Percentiles rank a stretch among this genome's conserved stretches.
These are phyloP conservation scores for Pachysolen tannophilus DNA, from an alignment of 805 yeast genomes.

Conservation along the genomic window DNA sequence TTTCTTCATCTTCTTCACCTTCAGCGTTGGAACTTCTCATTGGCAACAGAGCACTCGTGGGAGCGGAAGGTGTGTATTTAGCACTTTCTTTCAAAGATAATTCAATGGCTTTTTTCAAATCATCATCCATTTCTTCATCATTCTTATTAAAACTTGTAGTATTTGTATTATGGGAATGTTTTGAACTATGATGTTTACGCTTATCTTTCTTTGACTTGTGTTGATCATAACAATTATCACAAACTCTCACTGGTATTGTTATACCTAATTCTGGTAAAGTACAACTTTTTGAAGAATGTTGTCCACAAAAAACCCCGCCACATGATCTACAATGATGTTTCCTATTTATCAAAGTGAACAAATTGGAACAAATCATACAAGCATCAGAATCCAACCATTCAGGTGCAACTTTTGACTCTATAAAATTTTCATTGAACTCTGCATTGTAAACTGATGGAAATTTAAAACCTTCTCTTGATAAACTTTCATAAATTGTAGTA, in stretches of 20 bases:
- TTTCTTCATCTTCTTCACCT: constrained; percentile 76
- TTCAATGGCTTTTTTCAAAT: constrained; percentile 68
- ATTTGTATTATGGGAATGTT: constrained; percentile 17
- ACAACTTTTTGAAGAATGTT: constrained; percentile 67
- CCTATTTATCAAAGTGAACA: constrained; percentile 75
- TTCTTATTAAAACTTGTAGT: constrained; percentile 14
- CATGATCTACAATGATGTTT: constrained; percentile 97
- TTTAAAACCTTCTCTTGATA: constrained; percentile 53
- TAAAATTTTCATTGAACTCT: constrained; percentile 38
- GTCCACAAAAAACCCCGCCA: constrained; percentile 88
- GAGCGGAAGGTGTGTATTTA: constrained; percentile 10
- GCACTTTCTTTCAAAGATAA: constrained; percentile 58
- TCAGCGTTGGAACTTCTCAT: neutral
- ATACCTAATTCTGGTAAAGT: constrained; percentile 83
- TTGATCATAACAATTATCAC: constrained; percentile 79
- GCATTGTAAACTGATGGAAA: constrained; percentile 53
- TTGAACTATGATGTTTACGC: constrained; percentile 10
- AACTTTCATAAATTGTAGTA: constrained; percentile 47
- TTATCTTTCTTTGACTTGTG: constrained; percentile 28
- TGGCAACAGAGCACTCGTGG: constrained; percentile 11
- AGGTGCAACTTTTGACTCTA: constrained; percentile 90
- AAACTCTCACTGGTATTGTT: constrained; percentile 82
- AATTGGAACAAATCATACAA: constrained; percentile 85
- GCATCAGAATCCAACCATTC: constrained; percentile 96
- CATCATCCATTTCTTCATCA: constrained; percentile 61